Percentiles rank a stretch among this genome's conserved stretches.
Conservation (phyloP, 768 basidiomycete species). For the Termitomyces sp. region DNA sequence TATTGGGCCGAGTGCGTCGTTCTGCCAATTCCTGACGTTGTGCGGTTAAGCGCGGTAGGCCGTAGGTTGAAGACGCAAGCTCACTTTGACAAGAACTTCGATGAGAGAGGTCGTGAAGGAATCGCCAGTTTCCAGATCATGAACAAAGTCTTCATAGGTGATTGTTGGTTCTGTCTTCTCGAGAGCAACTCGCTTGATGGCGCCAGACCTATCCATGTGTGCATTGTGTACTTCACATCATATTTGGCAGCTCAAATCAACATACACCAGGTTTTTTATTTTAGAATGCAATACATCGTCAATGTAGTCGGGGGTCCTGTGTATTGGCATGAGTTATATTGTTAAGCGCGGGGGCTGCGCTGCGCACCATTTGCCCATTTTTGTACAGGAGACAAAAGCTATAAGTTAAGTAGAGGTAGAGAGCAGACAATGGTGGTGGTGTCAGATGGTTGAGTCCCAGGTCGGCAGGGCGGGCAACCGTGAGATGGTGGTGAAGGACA, state of each 20-base stretch:
- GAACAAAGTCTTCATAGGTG: slow-evolving; percentile 72
- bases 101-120: slow-evolving; percentile 75
- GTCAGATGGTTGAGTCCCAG: slow-evolving; percentile 4
- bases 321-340: slow-evolving; percentile 15
- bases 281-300: slow-evolving; percentile 75
- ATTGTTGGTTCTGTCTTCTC: slow-evolving; percentile 66
- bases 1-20: slow-evolving; percentile 53
- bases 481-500: slow-evolving; percentile 30
- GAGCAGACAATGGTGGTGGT: neutral
- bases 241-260: slow-evolving; percentile 9
- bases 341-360: slow-evolving; percentile 13
- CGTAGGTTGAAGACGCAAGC: slow-evolving; percentile 18
- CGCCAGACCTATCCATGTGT: slow-evolving; percentile 52
- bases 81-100: slow-evolving; percentile 77
- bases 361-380: slow-evolving; percentile 73
- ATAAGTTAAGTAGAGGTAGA: slow-evolving; percentile 21
- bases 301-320: slow-evolving; percentile 69
- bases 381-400: slow-evolving; percentile 19
- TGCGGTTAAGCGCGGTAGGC: neutral
- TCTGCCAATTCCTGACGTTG: slow-evolving; percentile 70
- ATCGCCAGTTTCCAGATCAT: slow-evolving; percentile 76
- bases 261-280: slow-evolving; percentile 79
- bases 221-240: slow-evolving; percentile 10
- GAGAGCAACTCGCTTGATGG: slow-evolving; percentile 65
- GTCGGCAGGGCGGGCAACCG: slow-evolving; percentile 9